Conservation (phyloP, 2,329 filamentous ascomycete species). For the Colletotrichum plurivorum region DNA sequence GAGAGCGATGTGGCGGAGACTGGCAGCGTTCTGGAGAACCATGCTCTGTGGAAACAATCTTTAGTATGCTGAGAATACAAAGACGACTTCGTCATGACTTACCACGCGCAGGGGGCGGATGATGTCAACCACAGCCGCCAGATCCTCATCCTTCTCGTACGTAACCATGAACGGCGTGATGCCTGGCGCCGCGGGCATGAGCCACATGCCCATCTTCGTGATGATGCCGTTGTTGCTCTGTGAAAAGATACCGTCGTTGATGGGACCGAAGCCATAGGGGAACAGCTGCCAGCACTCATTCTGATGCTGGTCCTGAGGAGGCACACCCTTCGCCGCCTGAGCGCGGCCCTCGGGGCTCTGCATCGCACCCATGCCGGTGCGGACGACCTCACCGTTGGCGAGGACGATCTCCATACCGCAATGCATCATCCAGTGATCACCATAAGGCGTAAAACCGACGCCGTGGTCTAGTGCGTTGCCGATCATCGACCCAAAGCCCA, state of each 20-base stretch:
- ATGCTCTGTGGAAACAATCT: constrained; percentile 22
- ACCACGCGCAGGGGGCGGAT: constrained; percentile 50
- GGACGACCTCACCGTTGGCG: constrained; percentile 59
- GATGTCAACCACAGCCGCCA: constrained; percentile 52
- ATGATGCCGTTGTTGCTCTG: constrained; percentile 68
- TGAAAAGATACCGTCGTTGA: constrained; percentile 62
- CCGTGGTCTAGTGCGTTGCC: constrained; percentile 62
- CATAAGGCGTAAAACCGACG: constrained; percentile 61
- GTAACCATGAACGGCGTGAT: constrained; percentile 58
- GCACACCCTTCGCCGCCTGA: constrained; percentile 53
- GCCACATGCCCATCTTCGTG: constrained; percentile 66
- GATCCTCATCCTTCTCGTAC: constrained; percentile 53
- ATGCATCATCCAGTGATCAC: constrained; percentile 54
- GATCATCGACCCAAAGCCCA: constrained; percentile 59
- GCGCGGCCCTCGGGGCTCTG: constrained; percentile 48
- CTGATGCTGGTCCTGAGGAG: constrained; percentile 46
- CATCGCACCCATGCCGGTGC: constrained; percentile 64
- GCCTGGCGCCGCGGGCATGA: constrained; percentile 52
- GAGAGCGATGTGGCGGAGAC: constrained; percentile 58
- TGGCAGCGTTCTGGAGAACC: constrained; percentile 62
- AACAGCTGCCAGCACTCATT: constrained; percentile 52
- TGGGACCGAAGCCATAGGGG: constrained; percentile 56
- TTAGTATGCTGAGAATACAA: background rate
- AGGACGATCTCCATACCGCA: constrained; percentile 61
- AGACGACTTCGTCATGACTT: background rate